Percentiles rank a stretch among this genome's conserved stretches.
Evolutionary conservation across 2,329 filamentous ascomycete genomes (phyloP).

Genomic region (Apiospora aurea): DNA sequence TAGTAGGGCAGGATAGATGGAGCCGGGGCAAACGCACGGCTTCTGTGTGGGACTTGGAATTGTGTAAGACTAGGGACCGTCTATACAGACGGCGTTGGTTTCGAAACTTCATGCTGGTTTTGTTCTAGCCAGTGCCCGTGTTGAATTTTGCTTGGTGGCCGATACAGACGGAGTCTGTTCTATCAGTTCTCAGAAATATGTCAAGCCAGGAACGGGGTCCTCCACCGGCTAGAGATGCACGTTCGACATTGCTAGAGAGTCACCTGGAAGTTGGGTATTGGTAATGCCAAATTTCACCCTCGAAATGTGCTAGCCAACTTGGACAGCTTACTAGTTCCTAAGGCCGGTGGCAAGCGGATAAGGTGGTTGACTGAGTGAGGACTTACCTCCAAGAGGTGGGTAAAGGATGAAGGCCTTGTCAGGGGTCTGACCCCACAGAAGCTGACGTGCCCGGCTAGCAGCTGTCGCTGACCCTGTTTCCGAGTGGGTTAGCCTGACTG

Average conservation of each 20-base stretch:
- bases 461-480: not conserved
- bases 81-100: not conserved
- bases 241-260: not conserved
- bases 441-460: not conserved
- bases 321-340: not conserved
- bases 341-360: not conserved
- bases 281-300: not conserved
- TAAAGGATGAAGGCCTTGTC: not conserved
- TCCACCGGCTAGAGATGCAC: too few relatives aligned
- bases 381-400: not conserved
- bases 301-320: too few relatives aligned
- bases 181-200: not conserved
- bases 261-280: not conserved
- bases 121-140: not conserved
- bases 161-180: too few relatives aligned
- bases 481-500: not conserved
- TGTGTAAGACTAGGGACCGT: not conserved
- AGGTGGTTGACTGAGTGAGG: not conserved
- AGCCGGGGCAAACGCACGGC: not conserved
- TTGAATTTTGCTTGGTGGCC: not conserved
- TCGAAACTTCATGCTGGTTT: not conserved
- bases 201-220: not conserved
- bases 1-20: not conserved
- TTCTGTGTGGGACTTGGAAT: not conserved
- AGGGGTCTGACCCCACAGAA: not conserved